Evolutionary conservation across 1,284 basidiomycete species (phyloP), one percentile per base, ranked within the genome.

Genomic region (Laetiporus sulphureus): DNA sequence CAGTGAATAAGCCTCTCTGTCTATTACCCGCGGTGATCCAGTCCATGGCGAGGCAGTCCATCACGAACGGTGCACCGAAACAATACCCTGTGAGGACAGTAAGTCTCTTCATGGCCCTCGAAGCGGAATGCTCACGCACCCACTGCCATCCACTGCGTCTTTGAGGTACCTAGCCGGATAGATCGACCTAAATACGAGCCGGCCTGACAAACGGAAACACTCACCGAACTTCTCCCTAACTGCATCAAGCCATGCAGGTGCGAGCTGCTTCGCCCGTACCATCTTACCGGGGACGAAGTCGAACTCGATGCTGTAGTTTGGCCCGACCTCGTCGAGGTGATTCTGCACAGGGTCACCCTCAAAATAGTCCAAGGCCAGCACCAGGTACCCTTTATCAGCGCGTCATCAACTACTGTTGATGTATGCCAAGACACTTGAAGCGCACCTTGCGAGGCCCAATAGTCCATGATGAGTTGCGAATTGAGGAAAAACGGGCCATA

Each of bases 331-430:
- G 25, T 59, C 58, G 12, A 65, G 58, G n/a, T 66, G 54, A 15
- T 61, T 40, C 2, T 52, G 46, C 32, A 76, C 44, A 6, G 67
- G 60, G 44, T 78, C 73, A 5, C 77, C 77, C 46, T 76, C 66
- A 55, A 79, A 75, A 53, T 76, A 79, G 46, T 79, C 77, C 27
- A 70, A 56, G 1, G 73, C 75, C 7, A 76, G 57, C 1, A 79
- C 74, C 34, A 62, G 59, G 54, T 68, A 77, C 1, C 77, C 76
- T 78, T 40, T 38, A 3, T 11, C 19, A 23, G 5, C 12, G 24
- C 19, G 32, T 12, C 18, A 33, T 18, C 13, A 7, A 27, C n/a
- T n/a, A n/a, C n/a, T n/a, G n/a, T n/a, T n/a, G n/a, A n/a, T n/a
- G n/a, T n/a, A n/a, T n/a, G n/a, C n/a, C n/a, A n/a, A n/a, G n/a